Base-by-base conservation (phyloP, 2,329 filamentous ascomycete species). In the Xylaria sp. region DNA sequence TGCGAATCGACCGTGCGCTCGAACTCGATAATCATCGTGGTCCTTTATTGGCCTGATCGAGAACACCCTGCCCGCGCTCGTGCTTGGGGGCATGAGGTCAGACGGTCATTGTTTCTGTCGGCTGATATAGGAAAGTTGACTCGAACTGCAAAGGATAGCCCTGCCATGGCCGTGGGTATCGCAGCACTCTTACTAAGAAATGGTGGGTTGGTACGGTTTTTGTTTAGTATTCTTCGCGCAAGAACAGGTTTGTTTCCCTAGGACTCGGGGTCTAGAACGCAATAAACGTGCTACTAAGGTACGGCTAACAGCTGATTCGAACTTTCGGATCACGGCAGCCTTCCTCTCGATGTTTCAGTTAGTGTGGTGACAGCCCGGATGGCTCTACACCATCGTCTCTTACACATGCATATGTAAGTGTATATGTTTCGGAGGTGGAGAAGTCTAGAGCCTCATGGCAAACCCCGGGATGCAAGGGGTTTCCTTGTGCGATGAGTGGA, bases 401-500 rank as follows among this genome's bases (percentile, higher is more conserved):
- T 23, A 33, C 44, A 27, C 54, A 37, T 64, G 49, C 58, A 58
- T 54, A 58, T 56, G 40, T 43, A 38, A n/a, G n/a, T 27, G 33
- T 19, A 47, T 21, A 57, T 38, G 49, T 27, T 8, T 23, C 37
- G 25, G 35, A 49, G 41, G 58, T 44, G 43, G 54, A 54, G 54
- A 56, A 54, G 25, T 43, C 49, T 33, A 58, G 58, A 58, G 58
- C 62, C 58, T 64, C 54, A 62, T 25, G 25, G 8, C 43, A 41
- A 40, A 54, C 38, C 15, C 57, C 47, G 43, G 44, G 27, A 51
- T 51, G 43, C 40, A 51, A 44, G 19, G 47, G 53, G 48, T 46
- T 19, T 49, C 13, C n/a, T 46, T 5, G 47, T 44, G 19, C 46
- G 21, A 25, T 13, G 55, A 33, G 38, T 43, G 35, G 46, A 52